A percentile compares a stretch with the other conserved stretches of the same genome.
phyloP scores from a whole-genome alignment of 306 rosid species.

The Vigna hirtella region DNA sequence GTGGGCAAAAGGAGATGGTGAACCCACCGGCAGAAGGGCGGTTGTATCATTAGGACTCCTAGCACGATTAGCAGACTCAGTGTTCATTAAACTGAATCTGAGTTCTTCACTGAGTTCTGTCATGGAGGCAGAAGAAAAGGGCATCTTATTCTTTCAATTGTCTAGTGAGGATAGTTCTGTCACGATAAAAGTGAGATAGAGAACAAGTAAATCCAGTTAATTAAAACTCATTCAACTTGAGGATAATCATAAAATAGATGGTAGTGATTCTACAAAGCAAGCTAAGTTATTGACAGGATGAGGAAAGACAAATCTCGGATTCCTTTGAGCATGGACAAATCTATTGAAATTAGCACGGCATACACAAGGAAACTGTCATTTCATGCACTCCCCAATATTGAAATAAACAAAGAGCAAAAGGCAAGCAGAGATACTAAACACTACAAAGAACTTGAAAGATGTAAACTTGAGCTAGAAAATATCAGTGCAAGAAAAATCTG shows the following conservation, averaged over 20 bases:
- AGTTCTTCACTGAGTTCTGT: constrained; percentile 34
- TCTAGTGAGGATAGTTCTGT: constrained; percentile 1
- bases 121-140: constrained; percentile 35
- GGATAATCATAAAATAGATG: neutral
- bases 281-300: neutral
- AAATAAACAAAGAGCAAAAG: constrained; percentile 2
- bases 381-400: too few species aligned
- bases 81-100: neutral
- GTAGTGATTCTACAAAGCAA: neutral
- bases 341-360: neutral
- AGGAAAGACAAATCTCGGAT: neutral
- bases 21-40: constrained; percentile 3
- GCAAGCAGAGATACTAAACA: neutral
- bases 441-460: constrained; percentile 5
- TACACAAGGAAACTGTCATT: neutral
- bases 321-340: constrained; percentile 12
- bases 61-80: constrained; percentile 9
- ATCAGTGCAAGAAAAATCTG: neutral
- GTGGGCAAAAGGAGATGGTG: constrained; percentile 39
- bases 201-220: neutral
- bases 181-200: neutral
- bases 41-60: constrained; percentile 9
- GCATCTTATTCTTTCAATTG: neutral
- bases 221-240: constrained; percentile 4
- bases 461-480: neutral